phyloP scores from a whole-genome alignment of 805 yeast species.

The Ogataea paradorogensis region DNA sequence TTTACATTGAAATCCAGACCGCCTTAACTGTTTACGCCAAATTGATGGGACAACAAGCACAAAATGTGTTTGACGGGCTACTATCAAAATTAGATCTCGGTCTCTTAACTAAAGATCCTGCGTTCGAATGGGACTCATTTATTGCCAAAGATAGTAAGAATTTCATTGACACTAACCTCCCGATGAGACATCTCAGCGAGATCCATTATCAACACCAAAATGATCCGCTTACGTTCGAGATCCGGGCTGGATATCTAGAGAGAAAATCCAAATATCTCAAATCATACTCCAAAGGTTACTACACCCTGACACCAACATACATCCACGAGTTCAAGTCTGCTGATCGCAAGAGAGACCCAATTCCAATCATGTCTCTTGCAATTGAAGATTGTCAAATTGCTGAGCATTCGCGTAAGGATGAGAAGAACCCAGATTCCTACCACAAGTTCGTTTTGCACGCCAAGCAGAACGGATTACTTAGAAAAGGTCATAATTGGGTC shows the following conservation, averaged over 20 bases:
- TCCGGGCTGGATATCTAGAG: conserved; percentile 80
- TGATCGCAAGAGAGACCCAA: conserved; percentile 76
- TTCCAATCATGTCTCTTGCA: conserved; percentile 80
- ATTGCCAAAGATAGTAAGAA: conserved; percentile 61
- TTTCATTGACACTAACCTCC: conserved; percentile 61
- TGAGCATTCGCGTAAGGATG: conserved; percentile 76
- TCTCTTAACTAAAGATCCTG: conserved; percentile 72
- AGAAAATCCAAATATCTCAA: conserved; percentile 88
- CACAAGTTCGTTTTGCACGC: conserved; percentile 80
- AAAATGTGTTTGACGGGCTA: conserved; percentile 62
- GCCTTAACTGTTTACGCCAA: conserved; percentile 72
- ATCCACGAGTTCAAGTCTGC: conserved; percentile 86
- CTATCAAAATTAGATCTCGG: conserved; percentile 66
- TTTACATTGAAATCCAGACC: conserved; percentile 81
- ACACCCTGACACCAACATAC: conserved; percentile 83
- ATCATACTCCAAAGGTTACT: conserved; percentile 88
- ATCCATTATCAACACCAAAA: conserved; percentile 64
- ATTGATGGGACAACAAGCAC: conserved; percentile 69
- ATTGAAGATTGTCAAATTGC: conserved; percentile 77
- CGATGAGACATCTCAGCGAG: conserved; percentile 59
- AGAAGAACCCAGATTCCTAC: conserved; percentile 46
- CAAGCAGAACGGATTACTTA: conserved; percentile 70
- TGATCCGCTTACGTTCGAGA: conserved; percentile 63
- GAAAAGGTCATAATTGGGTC: conserved; percentile 90
- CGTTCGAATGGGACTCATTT: conserved; percentile 87